Percentiles rank a stretch among this genome's conserved stretches.
Evolutionary conservation across 2,329 filamentous ascomycete species (phyloP).

Genomic region (Diaporthe aspalathi): DNA sequence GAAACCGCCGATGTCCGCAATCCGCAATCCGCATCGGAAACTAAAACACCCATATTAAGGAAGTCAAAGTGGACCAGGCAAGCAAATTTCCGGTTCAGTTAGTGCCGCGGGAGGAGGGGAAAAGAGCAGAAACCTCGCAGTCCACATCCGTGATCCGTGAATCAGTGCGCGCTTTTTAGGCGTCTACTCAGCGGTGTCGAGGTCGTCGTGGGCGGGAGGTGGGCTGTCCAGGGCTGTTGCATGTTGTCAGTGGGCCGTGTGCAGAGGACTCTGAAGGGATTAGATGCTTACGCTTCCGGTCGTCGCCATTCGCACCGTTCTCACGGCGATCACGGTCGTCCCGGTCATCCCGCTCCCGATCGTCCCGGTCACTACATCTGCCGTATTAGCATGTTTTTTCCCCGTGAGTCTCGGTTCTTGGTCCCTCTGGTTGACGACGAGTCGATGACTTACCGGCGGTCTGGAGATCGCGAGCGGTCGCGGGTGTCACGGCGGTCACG

Average conservation of each 20-base stretch:
- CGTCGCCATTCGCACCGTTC: constrained; percentile 84
- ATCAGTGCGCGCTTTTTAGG: background rate
- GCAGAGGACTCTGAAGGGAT: constrained; percentile 49
- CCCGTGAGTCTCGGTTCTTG: too few relatives aligned
- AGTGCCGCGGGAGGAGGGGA: constrained; percentile 38
- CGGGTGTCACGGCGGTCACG: constrained; percentile 77
- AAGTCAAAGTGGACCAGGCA: constrained; percentile 38
- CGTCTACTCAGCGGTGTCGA: constrained; percentile 87
- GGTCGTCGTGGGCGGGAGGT: constrained; percentile 88
- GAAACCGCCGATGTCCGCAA: constrained; percentile 30
- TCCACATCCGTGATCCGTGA: constrained; percentile 29
- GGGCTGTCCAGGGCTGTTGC: constrained; percentile 76
- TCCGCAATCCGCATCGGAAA: constrained; percentile 36
- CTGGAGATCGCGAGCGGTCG: constrained; percentile 80
- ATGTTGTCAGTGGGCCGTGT: constrained; percentile 41
- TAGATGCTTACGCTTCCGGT: constrained; percentile 80
- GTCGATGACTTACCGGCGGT: constrained; percentile 60
- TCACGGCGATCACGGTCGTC: constrained; percentile 81
- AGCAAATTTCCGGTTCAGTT: constrained; percentile 34
- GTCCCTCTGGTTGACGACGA: too few relatives aligned
- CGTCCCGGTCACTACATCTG: constrained; percentile 59
- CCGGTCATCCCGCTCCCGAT: constrained; percentile 71
- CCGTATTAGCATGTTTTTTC: constrained; percentile 57
- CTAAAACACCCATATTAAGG: constrained; percentile 39
- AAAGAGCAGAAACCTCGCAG: constrained; percentile 38